phyloP scores from a whole-genome alignment of 306 rosid species.

The Gleditsia sinensis region DNA sequence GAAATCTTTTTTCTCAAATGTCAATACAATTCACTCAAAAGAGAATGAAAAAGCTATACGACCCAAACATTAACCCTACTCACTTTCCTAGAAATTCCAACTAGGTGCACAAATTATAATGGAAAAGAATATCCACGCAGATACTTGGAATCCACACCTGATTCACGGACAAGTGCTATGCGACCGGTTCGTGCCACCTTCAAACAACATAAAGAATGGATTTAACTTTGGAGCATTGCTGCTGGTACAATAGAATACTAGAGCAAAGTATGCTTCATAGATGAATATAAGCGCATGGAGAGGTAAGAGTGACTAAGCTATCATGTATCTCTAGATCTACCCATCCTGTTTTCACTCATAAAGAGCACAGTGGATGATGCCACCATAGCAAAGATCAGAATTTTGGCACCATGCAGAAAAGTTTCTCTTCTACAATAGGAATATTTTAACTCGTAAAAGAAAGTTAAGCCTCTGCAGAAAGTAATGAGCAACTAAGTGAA shows the following conservation, averaged over 20 bases:
- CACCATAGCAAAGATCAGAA: not conserved
- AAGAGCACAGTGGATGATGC: not conserved
- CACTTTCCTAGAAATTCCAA: not conserved
- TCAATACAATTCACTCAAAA: not conserved
- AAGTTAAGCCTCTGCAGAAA: not conserved
- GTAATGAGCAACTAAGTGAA: not conserved
- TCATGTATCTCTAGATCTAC: not conserved
- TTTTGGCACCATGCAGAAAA: not conserved
- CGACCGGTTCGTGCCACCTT: slow-evolving; percentile 94
- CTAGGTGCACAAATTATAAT: slow-evolving; percentile 33
- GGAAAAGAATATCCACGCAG: slow-evolving; percentile 84
- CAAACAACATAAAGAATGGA: slow-evolving; percentile 11
- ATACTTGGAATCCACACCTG: slow-evolving; percentile 79
- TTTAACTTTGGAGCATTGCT: not conserved
- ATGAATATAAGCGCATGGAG: not conserved
- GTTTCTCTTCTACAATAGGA: not conserved
- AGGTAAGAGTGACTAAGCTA: not conserved
- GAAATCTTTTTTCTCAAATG: not conserved
- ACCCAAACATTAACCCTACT: not conserved
- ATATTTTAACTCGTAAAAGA: not conserved
- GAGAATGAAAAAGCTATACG: slow-evolving; percentile 13
- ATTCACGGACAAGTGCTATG: slow-evolving; percentile 70
- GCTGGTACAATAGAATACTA: not conserved
- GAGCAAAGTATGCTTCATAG: not conserved
- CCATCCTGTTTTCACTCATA: not conserved